phyloP scores from a whole-genome alignment of 441 rosid genomes.

The Eutrema salsugineum region DNA sequence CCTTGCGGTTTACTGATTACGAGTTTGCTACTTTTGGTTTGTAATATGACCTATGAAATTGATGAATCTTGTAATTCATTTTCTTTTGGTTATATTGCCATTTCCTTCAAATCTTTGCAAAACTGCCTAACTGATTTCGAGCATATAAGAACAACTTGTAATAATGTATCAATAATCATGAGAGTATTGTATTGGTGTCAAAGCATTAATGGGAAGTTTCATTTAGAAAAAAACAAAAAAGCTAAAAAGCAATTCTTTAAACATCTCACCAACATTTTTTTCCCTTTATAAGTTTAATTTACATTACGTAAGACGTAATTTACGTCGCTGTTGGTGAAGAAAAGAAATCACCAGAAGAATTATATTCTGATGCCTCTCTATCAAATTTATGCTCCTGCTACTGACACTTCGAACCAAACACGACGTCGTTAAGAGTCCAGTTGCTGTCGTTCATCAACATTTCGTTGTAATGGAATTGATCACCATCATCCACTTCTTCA shows the following conservation, averaged over 20 bases:
- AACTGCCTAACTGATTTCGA: neutral
- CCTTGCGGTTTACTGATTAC: neutral
- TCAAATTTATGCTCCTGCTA: neutral
- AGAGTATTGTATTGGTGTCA: neutral
- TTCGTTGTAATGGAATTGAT: slow-evolving; percentile 16
- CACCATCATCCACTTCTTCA: slow-evolving; percentile 19
- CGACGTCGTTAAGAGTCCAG: slow-evolving; percentile 33
- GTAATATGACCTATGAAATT: neutral
- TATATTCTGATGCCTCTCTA: slow-evolving; percentile 27
- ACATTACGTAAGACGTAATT: neutral
- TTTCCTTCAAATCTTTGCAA: neutral
- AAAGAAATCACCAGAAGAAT: slow-evolving; percentile 32
- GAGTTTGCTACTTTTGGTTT: slow-evolving; percentile 6
- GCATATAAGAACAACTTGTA: neutral
- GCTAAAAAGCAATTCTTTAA: neutral
- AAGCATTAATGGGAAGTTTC: neutral
- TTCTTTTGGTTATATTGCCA: neutral
- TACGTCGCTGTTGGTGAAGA: slow-evolving; percentile 18
- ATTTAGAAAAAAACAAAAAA: neutral
- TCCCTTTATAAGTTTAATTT: neutral
- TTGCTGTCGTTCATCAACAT: slow-evolving; percentile 29
- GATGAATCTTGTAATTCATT: neutral
- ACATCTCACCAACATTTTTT: neutral
- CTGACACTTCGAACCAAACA: slow-evolving; percentile 39
- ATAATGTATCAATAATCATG: neutral